Evolutionary conservation across 768 basidiomycete genomes (phyloP).

Genomic region (Tricholoma sp.): DNA sequence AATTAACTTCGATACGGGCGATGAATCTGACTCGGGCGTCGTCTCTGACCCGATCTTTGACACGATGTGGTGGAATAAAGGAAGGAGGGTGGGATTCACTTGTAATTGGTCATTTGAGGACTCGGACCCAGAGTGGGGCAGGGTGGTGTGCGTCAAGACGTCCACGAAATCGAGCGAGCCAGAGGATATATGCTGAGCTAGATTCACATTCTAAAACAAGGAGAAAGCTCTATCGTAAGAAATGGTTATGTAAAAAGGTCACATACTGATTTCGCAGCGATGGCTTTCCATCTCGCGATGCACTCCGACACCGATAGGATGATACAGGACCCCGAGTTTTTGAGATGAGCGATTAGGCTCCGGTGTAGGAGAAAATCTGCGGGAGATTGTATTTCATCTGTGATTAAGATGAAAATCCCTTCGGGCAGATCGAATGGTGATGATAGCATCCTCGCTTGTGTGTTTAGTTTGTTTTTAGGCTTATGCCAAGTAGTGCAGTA

Average conservation of each 20-base stretch:
- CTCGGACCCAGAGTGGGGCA: background rate
- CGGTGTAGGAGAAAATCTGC: constrained; percentile 70
- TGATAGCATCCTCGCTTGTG: constrained; percentile 13
- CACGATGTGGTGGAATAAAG: constrained; percentile 32
- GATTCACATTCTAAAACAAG: constrained; percentile 30
- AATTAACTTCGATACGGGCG: constrained; percentile 31
- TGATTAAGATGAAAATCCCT: constrained; percentile 53
- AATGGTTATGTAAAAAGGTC: background rate
- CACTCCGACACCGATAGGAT: constrained; percentile 57
- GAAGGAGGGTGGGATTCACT: constrained; percentile 22
- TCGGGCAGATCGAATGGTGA: constrained; percentile 50
- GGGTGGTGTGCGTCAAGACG: constrained; percentile 32
- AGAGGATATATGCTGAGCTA: constrained; percentile 30
- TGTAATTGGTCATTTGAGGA: constrained; percentile 11
- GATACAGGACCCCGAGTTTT: constrained; percentile 33
- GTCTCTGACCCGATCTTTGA: constrained; percentile 14
- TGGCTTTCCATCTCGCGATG: constrained; percentile 54
- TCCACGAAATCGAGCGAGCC: constrained; percentile 53
- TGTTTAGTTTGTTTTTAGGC: too few species aligned
- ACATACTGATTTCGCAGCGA: constrained; percentile 60
- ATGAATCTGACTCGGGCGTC: background rate
- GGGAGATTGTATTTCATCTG: constrained; percentile 66
- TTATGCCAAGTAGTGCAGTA: too few species aligned
- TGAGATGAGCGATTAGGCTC: constrained; percentile 46
- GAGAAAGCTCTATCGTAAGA: background rate